phyloP scores from a whole-genome alignment of 2,329 filamentous ascomycete genomes.

The Fusarium concolor region DNA sequence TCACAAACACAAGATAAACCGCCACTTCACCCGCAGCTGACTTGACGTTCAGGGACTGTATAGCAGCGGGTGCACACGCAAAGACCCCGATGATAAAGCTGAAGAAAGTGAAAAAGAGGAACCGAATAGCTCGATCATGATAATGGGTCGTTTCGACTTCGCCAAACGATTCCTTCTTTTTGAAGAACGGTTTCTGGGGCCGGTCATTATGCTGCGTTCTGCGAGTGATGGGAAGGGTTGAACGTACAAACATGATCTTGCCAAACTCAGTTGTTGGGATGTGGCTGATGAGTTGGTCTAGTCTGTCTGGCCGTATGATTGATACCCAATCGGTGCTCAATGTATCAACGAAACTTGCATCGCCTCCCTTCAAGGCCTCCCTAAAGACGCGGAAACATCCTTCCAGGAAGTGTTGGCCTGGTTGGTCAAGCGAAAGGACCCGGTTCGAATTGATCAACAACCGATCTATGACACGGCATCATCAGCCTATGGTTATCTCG shows the following conservation, averaged over 20 bases:
- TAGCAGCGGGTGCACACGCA: conserved; percentile 24
- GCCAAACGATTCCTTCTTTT: neutral
- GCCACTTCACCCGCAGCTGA: conserved; percentile 21
- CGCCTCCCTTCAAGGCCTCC: neutral
- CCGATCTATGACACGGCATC: neutral
- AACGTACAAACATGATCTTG: conserved; percentile 7
- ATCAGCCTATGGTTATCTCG: neutral
- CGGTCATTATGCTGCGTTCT: neutral
- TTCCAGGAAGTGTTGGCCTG: conserved; percentile 3
- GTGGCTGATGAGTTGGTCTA: conserved; percentile 14
- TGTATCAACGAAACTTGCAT: neutral
- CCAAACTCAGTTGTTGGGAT: neutral
- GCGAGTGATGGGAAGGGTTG: neutral
- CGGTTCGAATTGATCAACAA: neutral
- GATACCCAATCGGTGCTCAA: conserved; percentile 15
- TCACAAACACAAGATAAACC: conserved; percentile 28
- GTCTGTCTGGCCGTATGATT: conserved; percentile 2
- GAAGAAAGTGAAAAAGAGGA: neutral
- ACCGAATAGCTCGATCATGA: conserved; percentile 1
- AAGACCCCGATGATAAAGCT: conserved; percentile 13
- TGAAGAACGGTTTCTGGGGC: conserved; percentile 1
- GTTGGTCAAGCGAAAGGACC: conserved; percentile 2
- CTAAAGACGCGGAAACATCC: neutral
- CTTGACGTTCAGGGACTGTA: conserved; percentile 25
- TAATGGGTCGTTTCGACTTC: neutral